Conservation (phyloP, 2,329 filamentous ascomycete genomes). For the Fusarium sp. region DNA sequence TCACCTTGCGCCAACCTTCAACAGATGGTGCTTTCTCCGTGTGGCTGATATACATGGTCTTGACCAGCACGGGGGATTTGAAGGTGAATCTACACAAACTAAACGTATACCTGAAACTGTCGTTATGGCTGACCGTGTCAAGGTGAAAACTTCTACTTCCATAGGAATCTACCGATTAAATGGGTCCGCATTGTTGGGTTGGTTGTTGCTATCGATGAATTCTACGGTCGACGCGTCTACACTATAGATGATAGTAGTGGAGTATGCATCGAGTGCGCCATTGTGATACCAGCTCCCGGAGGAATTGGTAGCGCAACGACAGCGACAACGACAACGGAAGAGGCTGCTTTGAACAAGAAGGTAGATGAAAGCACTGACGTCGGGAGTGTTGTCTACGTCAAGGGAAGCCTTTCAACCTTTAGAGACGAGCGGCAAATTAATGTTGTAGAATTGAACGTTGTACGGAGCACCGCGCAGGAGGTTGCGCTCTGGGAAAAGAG, state of each 20-base stretch:
- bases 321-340: conserved; percentile 1
- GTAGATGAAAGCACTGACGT: conserved; percentile 49
- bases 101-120: neutral
- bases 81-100: conserved; percentile 54
- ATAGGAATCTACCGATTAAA: conserved; percentile 78
- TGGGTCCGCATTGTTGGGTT: conserved; percentile 77
- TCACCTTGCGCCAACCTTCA: conserved; percentile 67
- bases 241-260: conserved; percentile 74
- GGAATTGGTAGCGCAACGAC: conserved; percentile 5
- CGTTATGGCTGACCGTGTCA: conserved; percentile 9
- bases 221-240: conserved; percentile 57
- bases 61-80: conserved; percentile 58
- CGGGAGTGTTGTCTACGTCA: conserved; percentile 65
- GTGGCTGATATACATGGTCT: conserved; percentile 61
- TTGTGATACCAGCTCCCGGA: conserved; percentile 18
- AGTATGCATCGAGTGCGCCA: conserved; percentile 60
- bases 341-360: conserved; percentile 10
- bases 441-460: conserved; percentile 58
- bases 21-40: conserved; percentile 66
- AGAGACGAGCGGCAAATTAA: conserved; percentile 61
- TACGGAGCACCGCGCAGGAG: conserved; percentile 65
- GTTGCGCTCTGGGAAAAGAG: conserved; percentile 67
- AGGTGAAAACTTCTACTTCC: conserved; percentile 69
- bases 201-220: conserved; percentile 69
- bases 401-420: conserved; percentile 60